A percentile compares a stretch with the other conserved stretches of the same genome.
Conservation (phyloP, 495 filamentous ascomycete genomes). For the Aspergillus homomorphus region DNA sequence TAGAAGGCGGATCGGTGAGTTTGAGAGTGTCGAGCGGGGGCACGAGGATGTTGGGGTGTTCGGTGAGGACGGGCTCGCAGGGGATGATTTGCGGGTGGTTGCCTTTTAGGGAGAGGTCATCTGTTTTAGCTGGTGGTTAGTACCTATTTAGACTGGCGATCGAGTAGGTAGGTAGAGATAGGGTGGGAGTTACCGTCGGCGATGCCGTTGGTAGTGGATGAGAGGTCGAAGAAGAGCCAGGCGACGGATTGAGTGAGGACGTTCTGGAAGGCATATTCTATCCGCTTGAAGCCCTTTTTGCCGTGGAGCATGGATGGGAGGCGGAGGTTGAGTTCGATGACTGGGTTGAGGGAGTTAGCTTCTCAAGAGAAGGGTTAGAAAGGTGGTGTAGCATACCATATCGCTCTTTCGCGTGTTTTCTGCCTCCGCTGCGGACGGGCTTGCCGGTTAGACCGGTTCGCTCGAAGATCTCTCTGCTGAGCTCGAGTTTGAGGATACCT, state of each 20-base stretch:
- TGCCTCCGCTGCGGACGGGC: slow-evolving; percentile 55
- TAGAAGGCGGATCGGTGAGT: slow-evolving; percentile 9
- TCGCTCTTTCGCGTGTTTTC: slow-evolving; percentile 59
- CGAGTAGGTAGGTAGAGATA: neutral
- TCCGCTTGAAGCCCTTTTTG: slow-evolving; percentile 84
- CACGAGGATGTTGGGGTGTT: slow-evolving; percentile 37
- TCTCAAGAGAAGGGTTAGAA: neutral
- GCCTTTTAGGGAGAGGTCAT: slow-evolving; percentile 47
- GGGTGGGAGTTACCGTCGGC: slow-evolving; percentile 26
- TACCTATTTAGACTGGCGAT: neutral
- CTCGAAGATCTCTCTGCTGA: slow-evolving; percentile 84
- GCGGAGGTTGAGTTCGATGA: slow-evolving; percentile 78
- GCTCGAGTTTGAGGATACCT: slow-evolving; percentile 72
- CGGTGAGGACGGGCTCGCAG: slow-evolving; percentile 24
- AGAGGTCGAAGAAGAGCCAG: slow-evolving; percentile 79
- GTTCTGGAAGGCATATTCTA: slow-evolving; percentile 82
- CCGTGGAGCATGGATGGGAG: slow-evolving; percentile 81
- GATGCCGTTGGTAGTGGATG: slow-evolving; percentile 16
- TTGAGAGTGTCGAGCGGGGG: slow-evolving; percentile 49
- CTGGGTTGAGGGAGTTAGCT: slow-evolving; percentile 37
- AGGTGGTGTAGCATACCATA: slow-evolving; percentile 40
- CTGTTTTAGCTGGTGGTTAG: slow-evolving; percentile 13
- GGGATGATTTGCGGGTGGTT: slow-evolving; percentile 53
- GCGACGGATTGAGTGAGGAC: slow-evolving; percentile 66
- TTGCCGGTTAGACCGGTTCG: slow-evolving; percentile 78